These are phyloP conservation scores for Pseudogymnoascus sp. DNA, from an alignment of 2,329 filamentous ascomycete species.

Conservation along the genomic window DNA sequence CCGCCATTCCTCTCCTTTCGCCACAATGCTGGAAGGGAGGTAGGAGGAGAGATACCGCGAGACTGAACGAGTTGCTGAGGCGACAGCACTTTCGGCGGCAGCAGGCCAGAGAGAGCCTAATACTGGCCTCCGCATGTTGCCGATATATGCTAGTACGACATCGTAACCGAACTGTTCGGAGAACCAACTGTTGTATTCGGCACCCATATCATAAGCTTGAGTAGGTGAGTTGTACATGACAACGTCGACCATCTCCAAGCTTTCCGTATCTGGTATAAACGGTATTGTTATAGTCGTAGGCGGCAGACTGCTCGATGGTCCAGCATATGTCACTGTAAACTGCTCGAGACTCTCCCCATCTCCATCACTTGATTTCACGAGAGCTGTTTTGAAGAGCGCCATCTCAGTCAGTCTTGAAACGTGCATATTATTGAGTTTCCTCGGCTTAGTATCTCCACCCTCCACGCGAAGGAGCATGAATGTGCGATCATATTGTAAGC, in stretches of 20 bases:
- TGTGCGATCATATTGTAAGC: slow-evolving; percentile 57
- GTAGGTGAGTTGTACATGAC: slow-evolving; percentile 54
- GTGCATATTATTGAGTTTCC: slow-evolving; percentile 45
- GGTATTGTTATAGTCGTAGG: slow-evolving; percentile 36
- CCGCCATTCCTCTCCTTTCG: not conserved
- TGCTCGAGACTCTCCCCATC: slow-evolving; percentile 17
- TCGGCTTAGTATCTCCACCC: slow-evolving; percentile 29
- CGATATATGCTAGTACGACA: slow-evolving; percentile 58
- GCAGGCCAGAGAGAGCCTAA: slow-evolving; percentile 51
- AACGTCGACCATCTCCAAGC: slow-evolving; percentile 43
- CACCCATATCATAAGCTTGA: slow-evolving; percentile 56
- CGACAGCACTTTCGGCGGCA: slow-evolving; percentile 14
- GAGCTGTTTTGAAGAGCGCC: slow-evolving; percentile 55
- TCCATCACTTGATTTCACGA: slow-evolving; percentile 34
- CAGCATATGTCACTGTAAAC: slow-evolving; percentile 32
- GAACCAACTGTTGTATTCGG: slow-evolving; percentile 58
- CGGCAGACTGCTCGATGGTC: slow-evolving; percentile 16
- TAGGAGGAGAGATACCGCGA: slow-evolving; percentile 29
- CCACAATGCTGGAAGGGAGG: slow-evolving; percentile 19
- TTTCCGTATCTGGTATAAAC: slow-evolving; percentile 41
- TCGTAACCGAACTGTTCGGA: slow-evolving; percentile 56
- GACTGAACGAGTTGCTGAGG: slow-evolving; percentile 28
- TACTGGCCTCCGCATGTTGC: slow-evolving; percentile 50
- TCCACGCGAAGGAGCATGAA: slow-evolving; percentile 61
- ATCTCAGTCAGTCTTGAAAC: slow-evolving; percentile 51